phyloP scores from a whole-genome alignment of 2,329 filamentous ascomycete species.

The Catunica adiposa region DNA sequence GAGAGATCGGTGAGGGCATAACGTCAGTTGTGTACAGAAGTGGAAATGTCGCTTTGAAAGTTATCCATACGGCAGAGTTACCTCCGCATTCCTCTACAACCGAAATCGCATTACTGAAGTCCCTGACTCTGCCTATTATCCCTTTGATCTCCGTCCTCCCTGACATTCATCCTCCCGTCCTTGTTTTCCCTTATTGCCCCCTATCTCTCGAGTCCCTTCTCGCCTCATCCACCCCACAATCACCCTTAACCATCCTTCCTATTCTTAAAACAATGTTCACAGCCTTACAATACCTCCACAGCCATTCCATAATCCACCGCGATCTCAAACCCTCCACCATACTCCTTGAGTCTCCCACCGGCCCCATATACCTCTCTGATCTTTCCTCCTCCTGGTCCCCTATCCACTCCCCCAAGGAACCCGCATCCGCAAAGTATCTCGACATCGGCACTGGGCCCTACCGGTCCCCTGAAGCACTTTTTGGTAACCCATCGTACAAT shows the following conservation, averaged over 20 bases:
- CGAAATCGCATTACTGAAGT: conserved; percentile 58
- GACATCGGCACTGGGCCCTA: conserved; percentile 91
- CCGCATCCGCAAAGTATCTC: conserved; percentile 56
- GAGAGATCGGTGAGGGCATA: conserved; percentile 46
- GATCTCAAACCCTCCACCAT: conserved; percentile 91
- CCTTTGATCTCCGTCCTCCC: conserved; percentile 50
- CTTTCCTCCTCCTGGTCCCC: conserved; percentile 79
- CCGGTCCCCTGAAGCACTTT: conserved; percentile 75
- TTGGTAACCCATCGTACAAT: conserved; percentile 62
- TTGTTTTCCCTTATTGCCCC: conserved; percentile 74
- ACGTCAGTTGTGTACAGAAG: conserved; percentile 74
- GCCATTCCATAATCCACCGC: conserved; percentile 66
- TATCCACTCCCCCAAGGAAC: conserved; percentile 36
- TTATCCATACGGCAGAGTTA: conserved; percentile 58
- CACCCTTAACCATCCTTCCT: conserved; percentile 17
- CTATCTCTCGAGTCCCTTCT: conserved; percentile 57
- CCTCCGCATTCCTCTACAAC: conserved; percentile 70
- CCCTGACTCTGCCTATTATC: too few relatives aligned
- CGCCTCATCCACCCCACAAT: conserved; percentile 15
- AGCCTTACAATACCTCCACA: conserved; percentile 57
- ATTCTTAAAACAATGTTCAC: conserved; percentile 52
- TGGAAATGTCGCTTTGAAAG: conserved; percentile 54
- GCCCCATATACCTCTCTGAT: conserved; percentile 59
- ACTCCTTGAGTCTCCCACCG: conserved; percentile 47
- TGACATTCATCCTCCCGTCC: conserved; percentile 53